Base-by-base conservation (phyloP, 345 rosid genomes). In the Barbarea vulgaris region DNA sequence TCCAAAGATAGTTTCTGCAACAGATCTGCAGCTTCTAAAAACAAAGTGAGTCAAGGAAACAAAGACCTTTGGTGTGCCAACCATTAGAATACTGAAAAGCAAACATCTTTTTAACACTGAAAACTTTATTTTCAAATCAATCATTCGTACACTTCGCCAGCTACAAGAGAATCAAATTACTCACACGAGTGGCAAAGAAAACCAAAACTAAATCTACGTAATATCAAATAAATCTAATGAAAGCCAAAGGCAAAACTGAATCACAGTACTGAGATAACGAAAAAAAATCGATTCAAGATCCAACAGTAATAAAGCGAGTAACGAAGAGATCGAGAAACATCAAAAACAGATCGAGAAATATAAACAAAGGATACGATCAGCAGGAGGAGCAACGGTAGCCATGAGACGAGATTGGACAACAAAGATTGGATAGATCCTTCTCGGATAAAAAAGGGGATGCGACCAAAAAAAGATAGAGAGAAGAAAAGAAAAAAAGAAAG, bases 281-380 rank as follows among this genome's bases (percentile, higher is more conserved):
- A 72, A 51, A 58, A 48, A 51, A 58, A 48, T 65, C 53, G 64
- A 68, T 15, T 61, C 64, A 46, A 70, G 55, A 79, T 77, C 69
- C 58, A 78, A 30, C 2, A 21, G 21, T 64, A 25, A 60, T 48
- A 39, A 64, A 17, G 51, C 31, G 47, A 19, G 25, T 48, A 72
- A 53, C 36, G n/a, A 69, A 71, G 53, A 69, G 76, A 83, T 78
- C 73, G 64, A 63, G 31, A 18, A 51, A 78, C 2, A 74, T 24
- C 70, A 46, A 72, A 69, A n/a, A 34, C 75, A 77, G 76, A 77
- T 77, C 76, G 76, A 74, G 53, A 50, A 51, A 50, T 71, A 69
- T 61, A 12, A 39, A 51, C 7, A 64, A 79, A 89, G 96, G 93
- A 92, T 92, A 92, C 97, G 85, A 77, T 92, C 96, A 62, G 91